A percentile compares a stretch with the other conserved stretches of the same genome.
phyloP scores from a whole-genome alignment of 305 asterid species.

The Fraxinus velutina region DNA sequence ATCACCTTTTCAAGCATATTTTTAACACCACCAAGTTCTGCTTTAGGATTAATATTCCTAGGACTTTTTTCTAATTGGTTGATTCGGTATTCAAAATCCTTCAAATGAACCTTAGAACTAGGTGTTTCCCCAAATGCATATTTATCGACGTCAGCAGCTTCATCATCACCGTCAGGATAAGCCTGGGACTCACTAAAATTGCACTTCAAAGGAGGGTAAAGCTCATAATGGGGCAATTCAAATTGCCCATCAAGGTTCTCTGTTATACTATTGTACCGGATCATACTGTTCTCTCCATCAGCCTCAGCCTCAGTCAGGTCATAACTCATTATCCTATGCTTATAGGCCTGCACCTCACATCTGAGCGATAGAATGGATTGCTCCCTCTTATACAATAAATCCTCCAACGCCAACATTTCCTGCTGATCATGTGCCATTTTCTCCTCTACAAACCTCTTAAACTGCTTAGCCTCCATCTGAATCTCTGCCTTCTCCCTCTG shows the following conservation, averaged over 20 bases:
- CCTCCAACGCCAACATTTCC: slow-evolving; percentile 64
- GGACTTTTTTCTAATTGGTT: slow-evolving; percentile 69
- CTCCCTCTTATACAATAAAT: slow-evolving; percentile 84
- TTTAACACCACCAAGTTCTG: slow-evolving; percentile 45
- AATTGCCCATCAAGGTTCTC: slow-evolving; percentile 47
- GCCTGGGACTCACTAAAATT: slow-evolving; percentile 46
- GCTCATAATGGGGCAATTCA: slow-evolving; percentile 49
- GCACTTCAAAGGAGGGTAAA: slow-evolving; percentile 83
- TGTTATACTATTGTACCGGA: slow-evolving; percentile 7
- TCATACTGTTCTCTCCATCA: slow-evolving; percentile 37
- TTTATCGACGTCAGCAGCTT: slow-evolving; percentile 59
- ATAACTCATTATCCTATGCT: slow-evolving; percentile 65
- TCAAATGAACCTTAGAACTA: slow-evolving; percentile 43
- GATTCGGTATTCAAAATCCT: slow-evolving; percentile 66
- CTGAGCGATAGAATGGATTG: slow-evolving; percentile 69
- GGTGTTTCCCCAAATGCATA: slow-evolving; percentile 80
- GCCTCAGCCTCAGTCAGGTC: slow-evolving; percentile 63
- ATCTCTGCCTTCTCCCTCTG: slow-evolving; percentile 94
- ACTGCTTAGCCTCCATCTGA: slow-evolving; percentile 91
- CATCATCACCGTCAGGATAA: slow-evolving; percentile 52
- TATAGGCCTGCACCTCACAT: slow-evolving; percentile 48
- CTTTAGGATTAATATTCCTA: slow-evolving; percentile 47
- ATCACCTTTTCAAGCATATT: slow-evolving; percentile 66
- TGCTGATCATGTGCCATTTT: slow-evolving; percentile 89
- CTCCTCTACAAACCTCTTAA: slow-evolving; percentile 85